Percentiles rank a stretch among this genome's conserved stretches.
These are phyloP conservation scores for Saprolegnia diclina DNA, from an alignment of 352 stramenopile species.

Conservation along the genomic window DNA sequence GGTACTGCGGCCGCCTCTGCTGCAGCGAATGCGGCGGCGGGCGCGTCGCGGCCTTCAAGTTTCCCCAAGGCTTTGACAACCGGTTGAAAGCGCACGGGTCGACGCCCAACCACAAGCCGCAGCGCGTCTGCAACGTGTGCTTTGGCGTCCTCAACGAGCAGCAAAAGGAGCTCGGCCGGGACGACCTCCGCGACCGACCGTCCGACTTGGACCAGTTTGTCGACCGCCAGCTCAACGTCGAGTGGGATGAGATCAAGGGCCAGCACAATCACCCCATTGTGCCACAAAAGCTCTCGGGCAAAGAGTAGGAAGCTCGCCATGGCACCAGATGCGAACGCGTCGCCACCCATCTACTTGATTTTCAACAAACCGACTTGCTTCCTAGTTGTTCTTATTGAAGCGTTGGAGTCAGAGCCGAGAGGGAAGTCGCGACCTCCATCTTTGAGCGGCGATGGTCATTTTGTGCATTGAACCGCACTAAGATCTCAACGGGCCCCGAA, in stretches of 20 bases:
- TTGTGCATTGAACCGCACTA: no score
- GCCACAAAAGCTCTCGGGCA: constrained; percentile 9
- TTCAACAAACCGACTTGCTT: no score
- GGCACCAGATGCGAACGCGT: no score
- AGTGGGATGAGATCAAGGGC: constrained; percentile 27
- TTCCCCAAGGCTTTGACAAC: constrained; percentile 55
- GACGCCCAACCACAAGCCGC: constrained; percentile 42
- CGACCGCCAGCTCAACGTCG: constrained; percentile 16
- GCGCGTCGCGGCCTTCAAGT: constrained; percentile 63
- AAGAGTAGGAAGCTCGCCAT: no score
- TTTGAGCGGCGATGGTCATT: no score
- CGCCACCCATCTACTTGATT: no score
- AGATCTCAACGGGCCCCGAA: no score
- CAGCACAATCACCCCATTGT: constrained; percentile 22
- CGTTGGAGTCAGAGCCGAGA: no score
- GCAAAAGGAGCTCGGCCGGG: constrained; percentile 18
- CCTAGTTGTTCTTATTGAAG: no score
- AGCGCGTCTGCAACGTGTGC: constrained; percentile 70
- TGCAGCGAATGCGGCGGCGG: constrained; percentile 72
- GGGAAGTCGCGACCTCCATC: no score
- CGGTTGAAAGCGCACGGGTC: constrained; percentile 54
- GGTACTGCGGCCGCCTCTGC: constrained; percentile 74
- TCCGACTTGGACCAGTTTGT: constrained; percentile 25
- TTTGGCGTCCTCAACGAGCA: constrained; percentile 33
- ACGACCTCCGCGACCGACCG: constrained; percentile 11